Evolutionary conservation across 2,329 filamentous ascomycete genomes (phyloP).

Genomic region (Venturia pyrina): DNA sequence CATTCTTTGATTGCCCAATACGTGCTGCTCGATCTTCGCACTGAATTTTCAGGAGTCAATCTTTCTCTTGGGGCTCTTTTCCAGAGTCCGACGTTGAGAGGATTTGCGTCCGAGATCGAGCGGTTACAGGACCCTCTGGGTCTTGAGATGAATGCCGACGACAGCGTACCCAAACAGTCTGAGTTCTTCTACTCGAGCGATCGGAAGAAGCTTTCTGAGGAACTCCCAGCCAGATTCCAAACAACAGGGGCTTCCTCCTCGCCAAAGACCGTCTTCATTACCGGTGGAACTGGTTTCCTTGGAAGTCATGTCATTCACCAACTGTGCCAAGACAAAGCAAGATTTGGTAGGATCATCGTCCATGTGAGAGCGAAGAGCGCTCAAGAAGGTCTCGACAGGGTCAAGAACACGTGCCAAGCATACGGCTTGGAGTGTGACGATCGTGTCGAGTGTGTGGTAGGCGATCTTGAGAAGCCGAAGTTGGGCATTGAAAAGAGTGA

Average conservation of each 20-base stretch:
- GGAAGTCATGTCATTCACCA: slow-evolving; percentile 73
- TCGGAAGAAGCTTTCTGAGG: slow-evolving; percentile 35
- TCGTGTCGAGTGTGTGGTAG: slow-evolving; percentile 58
- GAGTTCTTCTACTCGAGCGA: slow-evolving; percentile 45
- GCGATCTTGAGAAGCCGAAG: slow-evolving; percentile 61
- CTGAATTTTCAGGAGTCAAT: slow-evolving; percentile 51
- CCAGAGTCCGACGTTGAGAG: slow-evolving; percentile 51
- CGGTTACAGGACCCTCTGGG: slow-evolving; percentile 38
- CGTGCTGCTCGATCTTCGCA: slow-evolving; percentile 61
- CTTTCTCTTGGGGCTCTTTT: slow-evolving; percentile 64
- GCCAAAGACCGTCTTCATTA: slow-evolving; percentile 62
- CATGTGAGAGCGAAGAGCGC: slow-evolving; percentile 62
- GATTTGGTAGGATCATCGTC: slow-evolving; percentile 54
- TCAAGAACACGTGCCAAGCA: slow-evolving; percentile 57
- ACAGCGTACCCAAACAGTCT: slow-evolving; percentile 30
- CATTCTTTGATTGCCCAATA: slow-evolving; percentile 75
- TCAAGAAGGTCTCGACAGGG: slow-evolving; percentile 50
- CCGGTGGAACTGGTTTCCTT: slow-evolving; percentile 83
- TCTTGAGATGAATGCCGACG: slow-evolving; percentile 25
- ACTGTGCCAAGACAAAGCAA: slow-evolving; percentile 51
- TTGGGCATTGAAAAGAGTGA: slow-evolving; percentile 59
- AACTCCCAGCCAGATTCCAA: slow-evolving; percentile 35
- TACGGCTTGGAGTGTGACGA: slow-evolving; percentile 64
- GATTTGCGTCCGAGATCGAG: slow-evolving; percentile 44
- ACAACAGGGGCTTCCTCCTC: slow-evolving; percentile 20